phyloP scores from a whole-genome alignment of 2,329 filamentous ascomycete genomes.

The Pseudopithomyces maydicus region DNA sequence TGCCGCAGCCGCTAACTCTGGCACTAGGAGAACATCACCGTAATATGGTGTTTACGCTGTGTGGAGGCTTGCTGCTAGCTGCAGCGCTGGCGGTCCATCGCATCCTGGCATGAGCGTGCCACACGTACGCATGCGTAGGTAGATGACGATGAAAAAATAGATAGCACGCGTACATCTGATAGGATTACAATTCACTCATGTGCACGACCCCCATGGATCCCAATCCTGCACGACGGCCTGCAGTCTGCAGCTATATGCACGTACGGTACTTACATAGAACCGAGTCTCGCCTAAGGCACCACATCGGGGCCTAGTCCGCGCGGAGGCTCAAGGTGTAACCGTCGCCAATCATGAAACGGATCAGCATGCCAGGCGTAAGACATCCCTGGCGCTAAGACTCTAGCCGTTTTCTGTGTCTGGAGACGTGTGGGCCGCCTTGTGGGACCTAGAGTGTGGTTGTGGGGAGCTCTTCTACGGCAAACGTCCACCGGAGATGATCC shows the following conservation, averaged over 20 bases:
- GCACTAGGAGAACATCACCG: slow-evolving; percentile 34
- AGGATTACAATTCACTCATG: background rate
- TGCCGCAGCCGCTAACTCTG: slow-evolving; percentile 13
- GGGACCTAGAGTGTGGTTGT: background rate
- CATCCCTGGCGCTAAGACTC: background rate
- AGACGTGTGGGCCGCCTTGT: slow-evolving; percentile 1
- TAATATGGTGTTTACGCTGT: slow-evolving; percentile 37
- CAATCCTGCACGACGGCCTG: background rate
- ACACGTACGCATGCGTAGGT: no score
- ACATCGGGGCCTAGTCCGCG: background rate
- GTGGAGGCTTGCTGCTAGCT: slow-evolving; percentile 32
- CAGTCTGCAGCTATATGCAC: no score
- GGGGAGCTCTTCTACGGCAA: background rate
- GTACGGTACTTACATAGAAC: no score
- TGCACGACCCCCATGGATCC: background rate
- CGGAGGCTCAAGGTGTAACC: background rate
- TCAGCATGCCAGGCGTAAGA: background rate
- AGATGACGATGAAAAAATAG: background rate
- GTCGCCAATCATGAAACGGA: slow-evolving; percentile 6
- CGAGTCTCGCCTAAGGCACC: background rate
- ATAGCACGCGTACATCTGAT: background rate
- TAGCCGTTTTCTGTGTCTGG: background rate
- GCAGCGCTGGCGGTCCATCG: slow-evolving; percentile 34
- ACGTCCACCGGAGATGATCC: background rate
- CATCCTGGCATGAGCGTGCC: slow-evolving; percentile 20